Evolutionary conservation across 371 early-diverging fungal genomes (phyloP).

Genomic region (Rhizopus stolonifer): DNA sequence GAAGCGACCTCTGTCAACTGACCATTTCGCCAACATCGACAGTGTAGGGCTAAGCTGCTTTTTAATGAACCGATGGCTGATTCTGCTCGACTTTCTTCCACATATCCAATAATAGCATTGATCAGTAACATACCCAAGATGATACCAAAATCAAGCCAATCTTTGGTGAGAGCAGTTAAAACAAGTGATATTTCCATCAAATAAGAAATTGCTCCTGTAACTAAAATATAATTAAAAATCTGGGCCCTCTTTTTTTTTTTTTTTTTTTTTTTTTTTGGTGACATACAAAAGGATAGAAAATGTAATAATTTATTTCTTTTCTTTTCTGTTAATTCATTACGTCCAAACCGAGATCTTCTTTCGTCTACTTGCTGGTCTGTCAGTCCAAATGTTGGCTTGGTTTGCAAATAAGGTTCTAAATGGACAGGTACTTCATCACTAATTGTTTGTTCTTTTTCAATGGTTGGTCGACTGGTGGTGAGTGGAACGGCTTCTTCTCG

Average conservation of each 20-base stretch:
- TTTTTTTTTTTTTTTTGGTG: background rate
- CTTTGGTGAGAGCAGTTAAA: constrained; percentile 67
- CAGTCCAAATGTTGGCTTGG: constrained; percentile 65
- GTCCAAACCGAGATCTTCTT: constrained; percentile 62
- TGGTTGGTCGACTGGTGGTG: no score
- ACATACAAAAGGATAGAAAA: constrained; percentile 75
- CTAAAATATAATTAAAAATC: constrained; percentile 2
- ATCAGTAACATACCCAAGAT: constrained; percentile 77
- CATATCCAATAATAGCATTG: constrained; percentile 89
- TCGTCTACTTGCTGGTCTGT: constrained; percentile 53
- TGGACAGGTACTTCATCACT: constrained; percentile 66
- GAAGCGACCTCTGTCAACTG: constrained; percentile 76
- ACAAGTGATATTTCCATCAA: constrained; percentile 81
- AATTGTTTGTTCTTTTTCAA: constrained; percentile 11
- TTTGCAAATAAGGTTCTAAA: constrained; percentile 68
- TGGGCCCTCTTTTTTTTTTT: background rate
- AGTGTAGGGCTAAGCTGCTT: constrained; percentile 82
- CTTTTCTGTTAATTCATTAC: constrained; percentile 74
- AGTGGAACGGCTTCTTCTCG: constrained; percentile 26
- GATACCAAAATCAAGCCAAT: constrained; percentile 88
- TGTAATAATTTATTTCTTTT: constrained; percentile 81
- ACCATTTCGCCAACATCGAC: constrained; percentile 77
- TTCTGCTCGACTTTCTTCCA: constrained; percentile 88
- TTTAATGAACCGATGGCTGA: constrained; percentile 85
- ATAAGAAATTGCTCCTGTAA: constrained; percentile 88